Conservation (phyloP, 306 rosid genomes). For the Purshia tridentata region DNA sequence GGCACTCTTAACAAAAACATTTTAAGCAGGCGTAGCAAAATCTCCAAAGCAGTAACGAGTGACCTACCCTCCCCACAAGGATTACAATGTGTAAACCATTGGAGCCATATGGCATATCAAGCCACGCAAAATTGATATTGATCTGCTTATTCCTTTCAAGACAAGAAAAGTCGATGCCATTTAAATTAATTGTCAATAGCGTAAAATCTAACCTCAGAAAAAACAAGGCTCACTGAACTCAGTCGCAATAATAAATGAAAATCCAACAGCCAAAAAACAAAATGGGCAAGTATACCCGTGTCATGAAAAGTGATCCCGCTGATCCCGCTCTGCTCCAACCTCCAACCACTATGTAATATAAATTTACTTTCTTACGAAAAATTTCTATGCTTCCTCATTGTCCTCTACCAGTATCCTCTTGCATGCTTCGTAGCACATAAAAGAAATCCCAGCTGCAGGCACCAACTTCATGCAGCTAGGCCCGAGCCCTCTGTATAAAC, state of each 20-base stretch:
- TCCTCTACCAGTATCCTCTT: conserved; percentile 73
- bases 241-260: conserved; percentile 7
- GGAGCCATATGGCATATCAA: background rate
- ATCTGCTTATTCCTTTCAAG: background rate
- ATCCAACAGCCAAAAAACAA: conserved; percentile 18
- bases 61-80: background rate
- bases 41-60: background rate
- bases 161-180: background rate
- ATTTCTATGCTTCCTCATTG: conserved; percentile 48
- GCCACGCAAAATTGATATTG: background rate
- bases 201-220: conserved; percentile 26
- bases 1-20: too few relatives aligned
- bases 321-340: conserved; percentile 19
- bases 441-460: conserved; percentile 95
- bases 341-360: background rate
- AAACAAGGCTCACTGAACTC: conserved; percentile 35
- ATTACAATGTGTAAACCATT: background rate
- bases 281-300: conserved; percentile 13
- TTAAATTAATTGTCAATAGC: conserved; percentile 14
- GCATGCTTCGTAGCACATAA: conserved; percentile 99
- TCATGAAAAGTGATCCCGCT: conserved; percentile 7
- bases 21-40: background rate
- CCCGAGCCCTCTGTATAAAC: conserved; percentile 81
- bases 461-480: conserved; percentile 97
- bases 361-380: background rate